These are phyloP conservation scores for Thalassiosira profunda DNA, from an alignment of 108 stramenopile genomes.

Conservation along the genomic window DNA sequence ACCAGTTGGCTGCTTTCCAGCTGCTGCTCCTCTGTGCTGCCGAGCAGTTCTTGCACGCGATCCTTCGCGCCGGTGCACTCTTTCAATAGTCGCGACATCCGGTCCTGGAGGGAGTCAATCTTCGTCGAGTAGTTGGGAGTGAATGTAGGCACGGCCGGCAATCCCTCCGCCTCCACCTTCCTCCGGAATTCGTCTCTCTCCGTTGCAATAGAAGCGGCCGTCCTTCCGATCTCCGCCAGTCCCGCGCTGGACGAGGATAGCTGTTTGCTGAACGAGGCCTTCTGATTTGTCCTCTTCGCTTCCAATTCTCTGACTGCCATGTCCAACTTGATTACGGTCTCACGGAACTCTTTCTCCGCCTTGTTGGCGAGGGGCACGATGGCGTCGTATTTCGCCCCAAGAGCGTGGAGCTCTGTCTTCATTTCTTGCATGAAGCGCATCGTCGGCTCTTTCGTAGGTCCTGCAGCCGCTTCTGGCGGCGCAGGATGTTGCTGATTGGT, in stretches of 20 bases:
- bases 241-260: constrained; percentile 1
- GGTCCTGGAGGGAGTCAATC: neutral
- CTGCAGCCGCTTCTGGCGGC: too few species aligned
- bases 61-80: constrained; percentile 1
- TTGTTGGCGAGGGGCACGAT: too few species aligned
- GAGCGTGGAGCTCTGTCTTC: too few species aligned
- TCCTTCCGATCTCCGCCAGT: neutral
- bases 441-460: too few species aligned
- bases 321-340: too few species aligned
- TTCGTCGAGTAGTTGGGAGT: neutral
- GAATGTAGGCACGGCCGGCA: neutral
- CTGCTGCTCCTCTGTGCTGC: neutral
- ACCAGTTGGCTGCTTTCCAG: neutral
- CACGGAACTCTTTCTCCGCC: too few species aligned
- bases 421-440: too few species aligned
- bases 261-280: neutral
- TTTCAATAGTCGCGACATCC: neutral
- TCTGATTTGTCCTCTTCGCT: too few species aligned
- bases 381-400: too few species aligned
- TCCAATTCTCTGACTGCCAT: too few species aligned
- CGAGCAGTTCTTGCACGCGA: neutral
- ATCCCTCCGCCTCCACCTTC: neutral
- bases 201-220: neutral
- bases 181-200: neutral
- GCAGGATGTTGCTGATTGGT: too few species aligned